Percentiles rank a stretch among this genome's conserved stretches.
Conservation (phyloP, 495 filamentous ascomycete species). For the Echria macrotheca region DNA sequence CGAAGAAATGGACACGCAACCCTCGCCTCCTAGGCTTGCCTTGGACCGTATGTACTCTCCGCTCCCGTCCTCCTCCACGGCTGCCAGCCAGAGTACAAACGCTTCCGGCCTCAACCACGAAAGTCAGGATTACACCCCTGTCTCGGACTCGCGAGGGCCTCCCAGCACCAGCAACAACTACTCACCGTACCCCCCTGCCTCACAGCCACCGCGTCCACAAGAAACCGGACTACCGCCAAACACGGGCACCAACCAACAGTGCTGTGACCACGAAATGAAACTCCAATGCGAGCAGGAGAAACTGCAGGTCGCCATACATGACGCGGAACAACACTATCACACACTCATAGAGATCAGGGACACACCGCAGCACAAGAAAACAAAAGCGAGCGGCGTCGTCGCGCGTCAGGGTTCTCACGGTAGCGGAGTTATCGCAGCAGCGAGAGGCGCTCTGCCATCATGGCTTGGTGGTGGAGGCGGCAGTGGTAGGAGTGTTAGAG, state of each 20-base stretch:
- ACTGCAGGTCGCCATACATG: neutral
- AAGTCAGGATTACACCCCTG: neutral
- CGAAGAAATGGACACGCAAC: neutral
- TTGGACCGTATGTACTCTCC: neutral
- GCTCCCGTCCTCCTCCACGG: neutral
- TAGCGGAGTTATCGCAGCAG: too few species aligned
- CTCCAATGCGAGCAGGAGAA: neutral
- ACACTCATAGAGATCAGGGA: neutral
- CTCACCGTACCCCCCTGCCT: too few species aligned
- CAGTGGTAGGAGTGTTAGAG: too few species aligned
- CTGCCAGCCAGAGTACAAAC: too few species aligned
- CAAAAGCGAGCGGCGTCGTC: too few species aligned
- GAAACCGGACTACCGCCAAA: neutral
- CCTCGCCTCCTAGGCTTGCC: neutral
- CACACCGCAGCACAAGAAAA: neutral
- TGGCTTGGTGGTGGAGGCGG: too few species aligned
- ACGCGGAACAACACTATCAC: neutral
- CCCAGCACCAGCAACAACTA: too few species aligned
- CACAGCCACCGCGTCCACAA: too few species aligned
- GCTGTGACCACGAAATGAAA: neutral
- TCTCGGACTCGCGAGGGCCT: too few species aligned
- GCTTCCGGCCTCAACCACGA: too few species aligned
- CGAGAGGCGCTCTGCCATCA: too few species aligned
- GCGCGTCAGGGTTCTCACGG: too few species aligned
- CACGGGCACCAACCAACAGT: neutral